These are phyloP conservation scores for Ophiocordyceps sinensis DNA, from an alignment of 2,329 filamentous ascomycete genomes.

Conservation along the genomic window DNA sequence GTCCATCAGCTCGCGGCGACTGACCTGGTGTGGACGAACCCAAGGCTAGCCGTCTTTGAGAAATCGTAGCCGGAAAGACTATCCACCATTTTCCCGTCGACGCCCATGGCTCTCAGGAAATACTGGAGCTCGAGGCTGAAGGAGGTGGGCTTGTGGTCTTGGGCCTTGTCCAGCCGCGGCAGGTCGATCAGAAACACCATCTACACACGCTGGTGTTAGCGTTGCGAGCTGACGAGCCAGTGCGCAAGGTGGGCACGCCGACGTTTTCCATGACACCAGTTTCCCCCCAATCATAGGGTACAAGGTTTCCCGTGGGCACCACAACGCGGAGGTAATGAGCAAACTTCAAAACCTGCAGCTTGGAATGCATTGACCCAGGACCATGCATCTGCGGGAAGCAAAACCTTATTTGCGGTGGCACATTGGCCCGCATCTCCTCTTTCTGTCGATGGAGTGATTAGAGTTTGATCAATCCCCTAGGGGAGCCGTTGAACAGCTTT, in stretches of 20 bases:
- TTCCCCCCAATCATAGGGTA: constrained; percentile 82
- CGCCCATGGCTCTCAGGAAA: constrained; percentile 53
- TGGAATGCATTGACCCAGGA: constrained; percentile 77
- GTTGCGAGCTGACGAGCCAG: constrained; percentile 3
- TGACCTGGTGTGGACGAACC: constrained; percentile 77
- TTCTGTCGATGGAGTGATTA: constrained; percentile 18
- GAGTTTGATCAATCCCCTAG: background rate
- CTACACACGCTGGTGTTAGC: constrained; percentile 20
- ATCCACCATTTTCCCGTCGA: constrained; percentile 48
- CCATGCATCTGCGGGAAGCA: constrained; percentile 75
- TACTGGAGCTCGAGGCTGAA: constrained; percentile 59
- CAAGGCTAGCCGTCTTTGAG: constrained; percentile 51
- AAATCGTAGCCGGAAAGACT: constrained; percentile 76
- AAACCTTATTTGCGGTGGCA: constrained; percentile 43
- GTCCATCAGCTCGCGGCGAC: constrained; percentile 11
- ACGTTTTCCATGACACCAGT: constrained; percentile 75
- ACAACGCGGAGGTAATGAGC: constrained; percentile 60
- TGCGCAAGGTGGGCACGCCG: constrained; percentile 9
- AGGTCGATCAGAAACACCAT: constrained; percentile 87
- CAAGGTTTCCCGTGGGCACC: constrained; percentile 76
- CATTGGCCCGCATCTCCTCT: constrained; percentile 31
- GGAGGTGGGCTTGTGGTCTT: constrained; percentile 15
- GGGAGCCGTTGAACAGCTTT: background rate
- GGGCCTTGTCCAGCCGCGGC: constrained; percentile 39
- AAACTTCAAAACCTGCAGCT: constrained; percentile 82